Conservation (phyloP, 2,329 filamentous ascomycete genomes). For the Aplosporella prunicola region DNA sequence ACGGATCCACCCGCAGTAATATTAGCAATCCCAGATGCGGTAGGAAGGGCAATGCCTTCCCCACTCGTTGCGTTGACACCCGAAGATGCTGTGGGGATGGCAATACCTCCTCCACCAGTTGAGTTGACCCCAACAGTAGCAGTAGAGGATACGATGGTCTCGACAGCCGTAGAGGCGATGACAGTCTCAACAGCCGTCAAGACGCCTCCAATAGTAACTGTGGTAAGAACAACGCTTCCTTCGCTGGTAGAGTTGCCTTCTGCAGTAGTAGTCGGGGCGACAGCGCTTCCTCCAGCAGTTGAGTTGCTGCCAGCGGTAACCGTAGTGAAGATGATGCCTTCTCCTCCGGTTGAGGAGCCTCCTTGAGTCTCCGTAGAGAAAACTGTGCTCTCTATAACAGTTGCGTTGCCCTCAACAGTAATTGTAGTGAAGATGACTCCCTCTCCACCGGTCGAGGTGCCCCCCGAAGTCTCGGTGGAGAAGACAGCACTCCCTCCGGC, state of each 20-base stretch:
- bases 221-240: too few relatives aligned
- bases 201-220: neutral
- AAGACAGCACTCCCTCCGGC: neutral
- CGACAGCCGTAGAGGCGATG: neutral
- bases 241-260: too few relatives aligned
- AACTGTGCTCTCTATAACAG: neutral
- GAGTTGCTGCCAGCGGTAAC: neutral
- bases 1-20: too few relatives aligned
- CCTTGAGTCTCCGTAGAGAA: neutral
- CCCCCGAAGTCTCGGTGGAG: neutral
- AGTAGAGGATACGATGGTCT: neutral
- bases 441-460: constrained; percentile 8
- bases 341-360: constrained; percentile 2
- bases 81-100: neutral
- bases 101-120: constrained; percentile 1
- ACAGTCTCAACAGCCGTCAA: neutral
- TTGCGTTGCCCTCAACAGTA: neutral
- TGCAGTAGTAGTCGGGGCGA: neutral
- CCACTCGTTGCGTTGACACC: too few relatives aligned
- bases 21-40: too few relatives aligned
- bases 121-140: constrained; percentile 2
- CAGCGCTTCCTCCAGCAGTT: neutral
- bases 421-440: constrained; percentile 9
- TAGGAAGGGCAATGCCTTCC: too few relatives aligned
- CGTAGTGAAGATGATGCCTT: neutral